Base-by-base conservation (phyloP, 2,329 filamentous ascomycete genomes). In the Raffaelea albimanens region DNA sequence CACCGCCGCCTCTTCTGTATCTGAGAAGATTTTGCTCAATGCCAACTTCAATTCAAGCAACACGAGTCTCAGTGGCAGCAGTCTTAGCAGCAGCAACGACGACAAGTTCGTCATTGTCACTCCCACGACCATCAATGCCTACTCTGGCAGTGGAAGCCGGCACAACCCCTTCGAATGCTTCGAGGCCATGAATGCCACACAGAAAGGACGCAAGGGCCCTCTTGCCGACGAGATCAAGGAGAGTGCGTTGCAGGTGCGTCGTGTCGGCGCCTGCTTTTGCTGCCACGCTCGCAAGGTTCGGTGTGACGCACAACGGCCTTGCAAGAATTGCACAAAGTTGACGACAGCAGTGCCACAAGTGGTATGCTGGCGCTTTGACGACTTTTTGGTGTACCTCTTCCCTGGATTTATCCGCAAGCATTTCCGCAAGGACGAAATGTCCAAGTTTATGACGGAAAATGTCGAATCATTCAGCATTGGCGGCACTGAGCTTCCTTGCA, bases 231-330 rank as follows among this genome's bases (percentile, higher is more conserved):
- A 72, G n/a, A 73, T 68, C 25, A 77, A 77, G 57, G 67, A 76
- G 58, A 72, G 67, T 41, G 76, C 76, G 1, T 64, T 78, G 2
- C 68, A 75, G 47, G 73, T 80, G 11, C 69, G 76, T 16, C 67
- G 74, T 29, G 59, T 67, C 4, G 75, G 76, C 5, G 76, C 76
- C 10, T 80, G 76, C 57, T 79, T 79, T 62, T 76, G 73, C 61
- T 80, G 76, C 56, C 74, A 76, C 56, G 72, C 70, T 49, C 72
- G 76, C 53, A 80, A 80, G 58, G 76, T 80, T 46, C 74, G 72
- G 58, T 79, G 76, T 52, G 73, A 77, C 57, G 69, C 70, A 52
- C 67, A 74, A 55, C 64, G 75, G 41, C 74, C 76, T 0, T 80
- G 76, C 61, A 70, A 69, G 58, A 77, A 72, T 61, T 80, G 76